These are phyloP conservation scores for Ajuga chamaepitys DNA, from an alignment of 257 asterid genomes.

Conservation along the genomic window DNA sequence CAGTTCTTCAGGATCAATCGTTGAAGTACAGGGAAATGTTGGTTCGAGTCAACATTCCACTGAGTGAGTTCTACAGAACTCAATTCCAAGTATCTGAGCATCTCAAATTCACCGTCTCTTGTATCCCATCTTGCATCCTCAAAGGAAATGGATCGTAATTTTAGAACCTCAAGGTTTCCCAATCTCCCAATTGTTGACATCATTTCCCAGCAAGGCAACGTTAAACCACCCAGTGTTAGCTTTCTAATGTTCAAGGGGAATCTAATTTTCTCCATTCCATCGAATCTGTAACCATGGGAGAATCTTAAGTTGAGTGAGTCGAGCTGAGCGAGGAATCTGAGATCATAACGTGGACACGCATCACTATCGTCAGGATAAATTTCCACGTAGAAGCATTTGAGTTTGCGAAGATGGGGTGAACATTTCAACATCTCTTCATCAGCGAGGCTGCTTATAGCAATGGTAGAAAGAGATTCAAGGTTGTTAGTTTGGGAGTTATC, in stretches of 20 bases:
- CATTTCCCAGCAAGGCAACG: not conserved
- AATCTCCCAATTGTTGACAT: not conserved
- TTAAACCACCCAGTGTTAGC: not conserved
- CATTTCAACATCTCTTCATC: slow-evolving; percentile 2
- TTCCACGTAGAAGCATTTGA: not conserved
- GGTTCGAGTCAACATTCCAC: not conserved
- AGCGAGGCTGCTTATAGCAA: not conserved
- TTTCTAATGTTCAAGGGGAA: not conserved
- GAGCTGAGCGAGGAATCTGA: not conserved
- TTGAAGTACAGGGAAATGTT: slow-evolving; percentile 2
- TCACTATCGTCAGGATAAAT: not conserved
- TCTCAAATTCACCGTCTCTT: slow-evolving; percentile 1
- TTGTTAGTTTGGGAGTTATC: not conserved
- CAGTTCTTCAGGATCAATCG: not conserved
- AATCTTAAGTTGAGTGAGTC: not conserved
- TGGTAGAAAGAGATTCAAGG: not conserved
- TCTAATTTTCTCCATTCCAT: not conserved
- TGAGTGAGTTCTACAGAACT: not conserved
- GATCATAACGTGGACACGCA: not conserved
- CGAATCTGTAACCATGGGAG: not conserved
- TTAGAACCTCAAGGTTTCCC: not conserved
- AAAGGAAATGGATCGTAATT: not conserved
- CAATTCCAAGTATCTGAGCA: not conserved
- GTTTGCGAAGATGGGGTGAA: not conserved
- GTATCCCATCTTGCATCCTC: not conserved